phyloP scores from a whole-genome alignment of 2,329 filamentous ascomycete genomes.

The Monosporascus sp. region DNA sequence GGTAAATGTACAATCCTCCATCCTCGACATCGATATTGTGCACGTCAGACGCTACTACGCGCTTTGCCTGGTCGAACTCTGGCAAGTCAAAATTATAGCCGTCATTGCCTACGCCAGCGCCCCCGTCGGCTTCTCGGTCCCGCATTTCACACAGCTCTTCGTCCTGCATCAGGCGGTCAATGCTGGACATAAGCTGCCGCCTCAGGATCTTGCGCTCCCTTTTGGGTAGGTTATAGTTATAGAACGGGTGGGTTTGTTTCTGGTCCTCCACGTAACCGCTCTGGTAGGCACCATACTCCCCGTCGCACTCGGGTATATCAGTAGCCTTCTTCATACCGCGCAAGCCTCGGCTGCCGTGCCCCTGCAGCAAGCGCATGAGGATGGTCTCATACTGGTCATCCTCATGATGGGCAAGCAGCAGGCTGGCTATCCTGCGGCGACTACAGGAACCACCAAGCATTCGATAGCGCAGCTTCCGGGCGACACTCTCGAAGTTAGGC shows the following conservation, averaged over 20 bases:
- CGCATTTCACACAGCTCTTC: conserved; percentile 6
- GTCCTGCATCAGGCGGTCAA: conserved; percentile 10
- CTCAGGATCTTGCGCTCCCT: conserved; percentile 18
- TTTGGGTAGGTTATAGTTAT: conserved; percentile 29
- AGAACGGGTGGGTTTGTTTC: conserved; percentile 26
- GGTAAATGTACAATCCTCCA: conserved; percentile 61
- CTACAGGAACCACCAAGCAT: conserved; percentile 59
- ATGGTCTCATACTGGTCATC: conserved; percentile 92
- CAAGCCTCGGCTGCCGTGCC: conserved; percentile 66
- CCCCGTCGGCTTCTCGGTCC: conserved; percentile 1
- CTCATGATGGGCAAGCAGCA: conserved; percentile 80
- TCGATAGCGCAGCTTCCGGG: conserved; percentile 69
- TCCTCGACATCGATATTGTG: conserved; percentile 43
- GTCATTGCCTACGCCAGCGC: conserved; percentile 4
- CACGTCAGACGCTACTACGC: conserved; percentile 5
- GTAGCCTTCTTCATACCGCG: conserved; percentile 60
- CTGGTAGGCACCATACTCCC: conserved; percentile 64
- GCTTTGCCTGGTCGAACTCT: conserved; percentile 11
- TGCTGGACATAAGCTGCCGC: conserved; percentile 17
- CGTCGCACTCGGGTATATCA: conserved; percentile 79
- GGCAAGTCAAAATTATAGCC: conserved; percentile 15
- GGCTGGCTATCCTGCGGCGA: conserved; percentile 42
- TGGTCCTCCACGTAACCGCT: conserved; percentile 55
- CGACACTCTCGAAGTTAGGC: conserved; percentile 70
- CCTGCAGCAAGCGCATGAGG: conserved; percentile 67